phyloP scores from a whole-genome alignment of 192 early-diverging fungal species.

The Mortierella hygrophila region DNA sequence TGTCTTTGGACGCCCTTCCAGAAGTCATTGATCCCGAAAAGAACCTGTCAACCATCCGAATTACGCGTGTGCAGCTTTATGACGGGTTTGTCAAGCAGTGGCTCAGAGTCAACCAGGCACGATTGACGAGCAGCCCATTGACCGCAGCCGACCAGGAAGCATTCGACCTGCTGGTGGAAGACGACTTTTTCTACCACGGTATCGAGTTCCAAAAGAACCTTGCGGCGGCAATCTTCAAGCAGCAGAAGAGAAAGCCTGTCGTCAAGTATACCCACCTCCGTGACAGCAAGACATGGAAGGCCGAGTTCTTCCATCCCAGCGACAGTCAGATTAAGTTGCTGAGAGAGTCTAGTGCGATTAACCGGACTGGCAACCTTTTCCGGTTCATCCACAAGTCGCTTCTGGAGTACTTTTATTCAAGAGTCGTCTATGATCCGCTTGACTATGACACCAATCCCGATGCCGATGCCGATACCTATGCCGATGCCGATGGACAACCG shows the following conservation, averaged over 20 bases:
- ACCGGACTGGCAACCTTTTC: not conserved
- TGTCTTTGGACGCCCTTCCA: too few species aligned
- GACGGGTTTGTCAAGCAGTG: too few species aligned
- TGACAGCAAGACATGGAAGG: slow-evolving; percentile 4
- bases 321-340: not conserved
- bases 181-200: not conserved
- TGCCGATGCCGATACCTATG: too few species aligned
- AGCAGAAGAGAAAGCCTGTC: not conserved
- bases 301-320: not conserved
- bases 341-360: slow-evolving; percentile 1
- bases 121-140: too few species aligned
- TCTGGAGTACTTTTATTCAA: not conserved
- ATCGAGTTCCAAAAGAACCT: not conserved
- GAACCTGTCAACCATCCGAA: too few species aligned
- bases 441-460: not conserved
- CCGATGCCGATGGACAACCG: not conserved
- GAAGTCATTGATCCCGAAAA: too few species aligned
- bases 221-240: slow-evolving; percentile 1
- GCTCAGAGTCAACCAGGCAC: too few species aligned
- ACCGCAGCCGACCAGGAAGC: not conserved
- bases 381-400: slow-evolving; percentile 10
- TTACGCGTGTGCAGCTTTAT: too few species aligned
- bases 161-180: not conserved
- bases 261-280: not conserved
- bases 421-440: slow-evolving; percentile 2